These are phyloP conservation scores for Prunus davidiana DNA, from an alignment of 306 rosid species.

Conservation along the genomic window DNA sequence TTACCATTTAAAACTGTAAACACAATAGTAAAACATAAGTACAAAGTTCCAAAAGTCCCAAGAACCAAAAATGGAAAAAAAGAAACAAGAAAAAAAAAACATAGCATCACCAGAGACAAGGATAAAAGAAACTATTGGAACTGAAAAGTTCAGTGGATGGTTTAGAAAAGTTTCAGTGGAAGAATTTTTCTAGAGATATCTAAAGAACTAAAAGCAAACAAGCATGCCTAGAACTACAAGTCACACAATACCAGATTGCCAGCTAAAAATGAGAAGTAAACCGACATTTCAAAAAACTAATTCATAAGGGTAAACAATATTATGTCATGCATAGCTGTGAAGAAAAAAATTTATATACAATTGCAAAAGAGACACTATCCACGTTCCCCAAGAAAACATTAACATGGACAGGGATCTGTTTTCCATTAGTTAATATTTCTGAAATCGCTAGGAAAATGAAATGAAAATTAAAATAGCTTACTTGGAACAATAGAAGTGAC, in stretches of 20 bases:
- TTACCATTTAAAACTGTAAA: slow-evolving; percentile 73
- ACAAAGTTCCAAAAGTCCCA: neutral
- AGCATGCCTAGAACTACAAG: neutral
- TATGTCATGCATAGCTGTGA: neutral
- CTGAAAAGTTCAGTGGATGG: neutral
- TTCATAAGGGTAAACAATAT: too few relatives aligned
- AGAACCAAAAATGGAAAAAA: neutral
- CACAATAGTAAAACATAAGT: slow-evolving; percentile 1
- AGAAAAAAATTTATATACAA: neutral
- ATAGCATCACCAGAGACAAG: neutral
- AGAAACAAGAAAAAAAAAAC: neutral
- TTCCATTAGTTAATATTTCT: neutral
- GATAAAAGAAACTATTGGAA: neutral
- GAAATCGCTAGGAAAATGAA: slow-evolving; percentile 6
- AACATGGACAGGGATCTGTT: neutral
- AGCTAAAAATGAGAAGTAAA: neutral
- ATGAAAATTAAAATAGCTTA: slow-evolving; percentile 38
- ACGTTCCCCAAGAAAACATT: neutral
- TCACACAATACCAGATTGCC: neutral
- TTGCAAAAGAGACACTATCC: neutral
- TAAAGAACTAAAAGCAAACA: neutral
- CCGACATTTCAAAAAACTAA: neutral
- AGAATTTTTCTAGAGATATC: neutral
- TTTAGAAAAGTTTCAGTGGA: neutral
- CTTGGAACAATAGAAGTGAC: slow-evolving; percentile 90